A percentile compares a stretch with the other conserved stretches of the same genome.
These are phyloP conservation scores for Aplosporella prunicola DNA, from an alignment of 2,329 filamentous ascomycete genomes.

Conservation along the genomic window DNA sequence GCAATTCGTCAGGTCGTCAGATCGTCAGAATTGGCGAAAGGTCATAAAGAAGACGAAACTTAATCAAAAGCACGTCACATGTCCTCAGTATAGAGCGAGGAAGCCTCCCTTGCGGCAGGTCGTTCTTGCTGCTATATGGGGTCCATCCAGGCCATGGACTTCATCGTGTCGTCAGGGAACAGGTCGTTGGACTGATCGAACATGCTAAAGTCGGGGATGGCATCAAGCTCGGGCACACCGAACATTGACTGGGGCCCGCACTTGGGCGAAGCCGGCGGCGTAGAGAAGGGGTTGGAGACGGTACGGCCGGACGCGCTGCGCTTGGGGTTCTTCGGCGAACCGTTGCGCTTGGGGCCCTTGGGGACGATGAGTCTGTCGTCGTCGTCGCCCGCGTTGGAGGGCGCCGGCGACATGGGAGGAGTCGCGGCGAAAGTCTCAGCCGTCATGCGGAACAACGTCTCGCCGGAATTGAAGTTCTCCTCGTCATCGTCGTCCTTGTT, in stretches of 20 bases:
- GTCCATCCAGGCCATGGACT: background rate
- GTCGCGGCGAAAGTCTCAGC: constrained; percentile 18
- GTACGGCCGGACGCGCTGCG: constrained; percentile 7
- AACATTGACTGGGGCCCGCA: too few species aligned
- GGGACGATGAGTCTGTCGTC: constrained; percentile 4
- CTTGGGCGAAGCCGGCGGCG: constrained; percentile 29
- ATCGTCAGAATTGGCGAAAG: constrained; percentile 7
- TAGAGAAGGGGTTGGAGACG: constrained; percentile 25
- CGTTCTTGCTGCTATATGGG: background rate
- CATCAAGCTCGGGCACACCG: too few species aligned
- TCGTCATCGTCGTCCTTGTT: constrained; percentile 17
- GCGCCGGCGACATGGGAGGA: constrained; percentile 28
- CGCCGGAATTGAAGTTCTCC: constrained; percentile 19
- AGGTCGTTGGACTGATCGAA: constrained; percentile 4
- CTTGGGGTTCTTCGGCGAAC: constrained; percentile 1
- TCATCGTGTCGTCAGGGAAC: constrained; percentile 2
- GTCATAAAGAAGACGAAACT: too few species aligned
- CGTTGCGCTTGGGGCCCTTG: constrained; percentile 3
- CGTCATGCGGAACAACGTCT: constrained; percentile 27
- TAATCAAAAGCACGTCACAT: constrained; percentile 5
- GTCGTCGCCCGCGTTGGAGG: constrained; percentile 18
- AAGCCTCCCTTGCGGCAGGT: background rate
- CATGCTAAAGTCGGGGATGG: constrained; percentile 1
- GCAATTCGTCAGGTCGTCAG: constrained; percentile 8
- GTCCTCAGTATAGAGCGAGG: too few species aligned